Base-by-base conservation (phyloP, 768 basidiomycete genomes). In the Saitozyma sp. region DNA sequence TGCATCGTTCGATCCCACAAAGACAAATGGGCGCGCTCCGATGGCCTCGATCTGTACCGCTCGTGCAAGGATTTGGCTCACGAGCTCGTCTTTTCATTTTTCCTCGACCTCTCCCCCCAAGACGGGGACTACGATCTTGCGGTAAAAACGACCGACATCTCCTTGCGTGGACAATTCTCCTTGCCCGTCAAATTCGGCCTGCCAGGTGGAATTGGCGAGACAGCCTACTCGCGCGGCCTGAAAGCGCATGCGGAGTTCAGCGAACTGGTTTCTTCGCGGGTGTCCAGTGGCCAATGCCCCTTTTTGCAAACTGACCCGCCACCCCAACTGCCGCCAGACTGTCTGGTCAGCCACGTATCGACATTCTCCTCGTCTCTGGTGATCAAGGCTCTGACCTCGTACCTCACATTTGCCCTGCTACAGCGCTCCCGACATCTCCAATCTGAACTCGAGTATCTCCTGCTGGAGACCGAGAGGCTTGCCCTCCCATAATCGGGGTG, bases 161-260 rank as follows among this genome's bases (percentile, higher is more conserved):
- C 49, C 17, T 50, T 59, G 5, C 58, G 50, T 16, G 58, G 58
- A 17, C 58, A 59, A 50, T 59, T 59, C 50, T 59, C 58, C 13
- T 13, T 52, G 29, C 58, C 58, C 9, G 58, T 59, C 11, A 40
- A 38, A 37, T 59, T 59, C 41, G 58, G 58, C 50, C n/a, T n/a
- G n/a, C n/a, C n/a, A n/a, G n/a, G n/a, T n/a, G 48, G 49, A 19
- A 39, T 16, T 17, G 39, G 37, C 9, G 13, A 38, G 41, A 43
- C 58, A 37, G 16, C 49, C 13, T 59, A 59, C 19, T n/a, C 16
- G 6, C 17, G 40, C 9, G 58, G 58, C 4, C 43, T 58, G 20
- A 6, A 20, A 13, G 56, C 56, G 16, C 56, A 58, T 10, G 56
- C 42, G n/a, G 43, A 45, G 6, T 50, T 48, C 45, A 58, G 42